Base-by-base conservation (phyloP, 2,329 filamentous ascomycete species). In the Thyridium curvatum region DNA sequence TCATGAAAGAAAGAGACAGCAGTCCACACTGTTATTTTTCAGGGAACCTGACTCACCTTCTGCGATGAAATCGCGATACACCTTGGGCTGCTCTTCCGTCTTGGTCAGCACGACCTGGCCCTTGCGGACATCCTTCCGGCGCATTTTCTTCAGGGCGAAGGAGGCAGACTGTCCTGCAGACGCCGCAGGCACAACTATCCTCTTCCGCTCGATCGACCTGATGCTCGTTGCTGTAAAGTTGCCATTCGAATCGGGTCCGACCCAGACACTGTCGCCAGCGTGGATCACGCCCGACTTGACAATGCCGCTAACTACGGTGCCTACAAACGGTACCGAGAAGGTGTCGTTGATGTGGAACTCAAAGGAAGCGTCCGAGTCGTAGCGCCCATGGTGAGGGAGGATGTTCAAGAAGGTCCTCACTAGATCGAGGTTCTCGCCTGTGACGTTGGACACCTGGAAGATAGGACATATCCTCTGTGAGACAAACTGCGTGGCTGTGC, bases 361-460 rank as follows among this genome's bases (percentile, higher is more conserved):
- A 48, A 97, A 94, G 0, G 90, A 83, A 0, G 86, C 88, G 34
- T 87, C 82, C 14, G 82, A 73, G 56, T 97, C 86, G 59, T 97
- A 97, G 44, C 91, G 86, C 36, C 91, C 91, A 51, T 96, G 87
- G 50, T 95, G 90, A 1, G 93, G 93, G 4, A 98, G 72, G 44
- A 97, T 94, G 53, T 97, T 97, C 39, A 98, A 67, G 60, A 98
- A 98, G 0, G 84, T 86, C 39, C 91, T 84, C 5, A 98, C 89
- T 4, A 96, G 74, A 46, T 96, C 86, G 34, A 98, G 74, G 44
- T 86, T 88, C 61, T 94, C 79, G 34, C 93, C 93, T 1, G 93
- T 97, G 26, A 98, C 93, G 55, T 98, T 98, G 50, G 91, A 97
- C 10, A 98, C 89, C 55, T 97, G 90, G 66, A 98, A 98, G 47